Evolutionary conservation across 176 grass and related monocot species (phyloP), one percentile per base, ranked within the genome.

Genomic region (Eleusine indica): DNA sequence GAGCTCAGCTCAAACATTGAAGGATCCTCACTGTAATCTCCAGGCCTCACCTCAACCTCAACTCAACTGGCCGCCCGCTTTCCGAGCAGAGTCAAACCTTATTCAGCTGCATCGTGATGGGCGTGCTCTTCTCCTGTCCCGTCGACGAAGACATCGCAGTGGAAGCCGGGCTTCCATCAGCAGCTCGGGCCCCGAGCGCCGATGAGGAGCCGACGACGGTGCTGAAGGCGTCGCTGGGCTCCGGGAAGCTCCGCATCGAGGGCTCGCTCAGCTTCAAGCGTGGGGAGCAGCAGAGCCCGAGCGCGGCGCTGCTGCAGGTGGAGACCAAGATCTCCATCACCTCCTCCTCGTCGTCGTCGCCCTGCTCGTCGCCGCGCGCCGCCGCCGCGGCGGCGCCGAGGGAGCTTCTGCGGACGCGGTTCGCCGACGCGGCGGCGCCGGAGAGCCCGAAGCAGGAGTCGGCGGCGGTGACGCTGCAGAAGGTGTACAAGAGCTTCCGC

Each of bases 401-500:
- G 61, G 61, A 64, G 61, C 61, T 64, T 22, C 61, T 64, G 61
- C 61, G 22, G 25, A 64, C 22, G 11, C 61, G 61, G 25, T 64
- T 64, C 61, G 61, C 61, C 61, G 61, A 64, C 61, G 61, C 22
- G 22, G 60, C 61, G 61, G 25, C 61, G 61, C 82, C 79, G 18
- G 89, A 88, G 66, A 89, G 86, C 74, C 92, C 92, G 0, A 91
- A 92, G 73, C 92, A 97, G 9, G 81, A 94, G 77, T 87, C 92
- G 3, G 95, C 89, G 18, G 85, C 92, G 1, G 79, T 92, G 22
- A 97, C 89, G 77, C 53, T 97, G 78, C 95, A 97, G 89, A 97
- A 97, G 86, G 92, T 97, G 47, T 97, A 97, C 86, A 94, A 97
- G 78, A 97, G 94, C 90, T 97, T 97, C 85, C 83, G 92, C 18